A percentile compares a stretch with the other conserved stretches of the same genome.
Evolutionary conservation across 1,139 yeast genomes (phyloP).

Genomic region (Entelexis sorbosivorans): DNA sequence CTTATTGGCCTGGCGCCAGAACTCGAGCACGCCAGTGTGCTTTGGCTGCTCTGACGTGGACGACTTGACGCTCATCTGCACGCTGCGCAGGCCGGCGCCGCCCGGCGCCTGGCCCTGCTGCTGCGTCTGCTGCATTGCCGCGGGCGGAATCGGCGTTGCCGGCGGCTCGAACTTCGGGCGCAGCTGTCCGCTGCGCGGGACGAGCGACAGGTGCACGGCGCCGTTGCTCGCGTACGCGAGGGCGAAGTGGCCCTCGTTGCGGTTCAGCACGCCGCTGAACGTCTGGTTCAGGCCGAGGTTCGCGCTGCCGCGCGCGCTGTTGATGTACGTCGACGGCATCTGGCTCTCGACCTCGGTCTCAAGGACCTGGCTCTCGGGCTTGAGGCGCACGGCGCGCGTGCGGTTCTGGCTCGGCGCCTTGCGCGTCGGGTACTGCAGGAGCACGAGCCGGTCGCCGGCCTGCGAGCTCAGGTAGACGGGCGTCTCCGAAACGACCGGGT

Average conservation of each 20-base stretch:
- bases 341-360: constrained; percentile 67
- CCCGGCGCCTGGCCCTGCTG: constrained; percentile 27
- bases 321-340: constrained; percentile 48
- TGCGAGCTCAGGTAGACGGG: constrained; percentile 41
- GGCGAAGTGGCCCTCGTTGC: constrained; percentile 42
- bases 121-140: neutral
- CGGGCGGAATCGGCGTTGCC: neutral
- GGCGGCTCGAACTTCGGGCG: constrained; percentile 54
- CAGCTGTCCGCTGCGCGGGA: constrained; percentile 61
- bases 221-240: constrained; percentile 40
- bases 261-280: constrained; percentile 43
- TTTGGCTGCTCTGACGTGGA: constrained; percentile 49
- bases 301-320: constrained; percentile 28
- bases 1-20: constrained; percentile 64
- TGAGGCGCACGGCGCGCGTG: constrained; percentile 43
- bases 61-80: constrained; percentile 66
- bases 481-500: constrained; percentile 65
- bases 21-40: constrained; percentile 68
- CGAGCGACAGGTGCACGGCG: constrained; percentile 53
- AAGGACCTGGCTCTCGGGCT: constrained; percentile 47
- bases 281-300: constrained; percentile 38
- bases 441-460: constrained; percentile 30
- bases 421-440: constrained; percentile 61
- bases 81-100: constrained; percentile 38
- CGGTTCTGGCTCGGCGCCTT: constrained; percentile 23